Base-by-base conservation (phyloP, 2,329 filamentous ascomycete species). In the Juglanconis sp. region DNA sequence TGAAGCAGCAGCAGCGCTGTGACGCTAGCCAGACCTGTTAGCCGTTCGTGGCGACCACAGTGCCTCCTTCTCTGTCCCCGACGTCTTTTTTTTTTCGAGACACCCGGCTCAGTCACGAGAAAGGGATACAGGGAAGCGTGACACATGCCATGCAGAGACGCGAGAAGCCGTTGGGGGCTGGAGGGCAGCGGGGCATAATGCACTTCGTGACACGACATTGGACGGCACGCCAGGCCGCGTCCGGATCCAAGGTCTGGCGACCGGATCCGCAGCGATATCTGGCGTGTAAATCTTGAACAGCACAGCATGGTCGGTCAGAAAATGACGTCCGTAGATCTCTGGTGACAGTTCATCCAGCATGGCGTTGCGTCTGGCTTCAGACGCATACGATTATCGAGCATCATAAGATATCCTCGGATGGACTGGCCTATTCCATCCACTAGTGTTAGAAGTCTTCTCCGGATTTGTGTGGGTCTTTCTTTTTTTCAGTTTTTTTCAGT, bases 231-330 rank as follows among this genome's bases (percentile, higher is more conserved):
- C 15, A 35, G 38, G 51, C 44, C 46, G 40, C 59, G 38, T 54
- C 56, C 66, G 58, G 58, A 54, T 42, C 60, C 55, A 48, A 62
- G 60, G 46, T 66, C 59, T 60, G 49, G 63, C 31, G 31, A 32
- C 48, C 30, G 13, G 57, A 65, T 65, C 59, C 64, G 60, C 54
- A 57, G 38, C 60, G 57, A 66, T 60, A 54, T 38, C 54, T 59
- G 62, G 59, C 46, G 48, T 38, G 36, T 40, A 34, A 46, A 40
- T 34, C 42, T n/a, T 56, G 50, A 35, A 48, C 42, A 38, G 31
- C 35, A 40, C 42, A 24, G 31, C 44, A 40, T 53, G 17, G 30
- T 31, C 42, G 46, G 56, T 47, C n/a, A 38, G 42, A 49, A 10
- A 34, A 46, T 4, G 3, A 31, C 13, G 35, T 31, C 13, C 47